Conservation (phyloP, 192 early-diverging fungal genomes). For the Podila horticola region DNA sequence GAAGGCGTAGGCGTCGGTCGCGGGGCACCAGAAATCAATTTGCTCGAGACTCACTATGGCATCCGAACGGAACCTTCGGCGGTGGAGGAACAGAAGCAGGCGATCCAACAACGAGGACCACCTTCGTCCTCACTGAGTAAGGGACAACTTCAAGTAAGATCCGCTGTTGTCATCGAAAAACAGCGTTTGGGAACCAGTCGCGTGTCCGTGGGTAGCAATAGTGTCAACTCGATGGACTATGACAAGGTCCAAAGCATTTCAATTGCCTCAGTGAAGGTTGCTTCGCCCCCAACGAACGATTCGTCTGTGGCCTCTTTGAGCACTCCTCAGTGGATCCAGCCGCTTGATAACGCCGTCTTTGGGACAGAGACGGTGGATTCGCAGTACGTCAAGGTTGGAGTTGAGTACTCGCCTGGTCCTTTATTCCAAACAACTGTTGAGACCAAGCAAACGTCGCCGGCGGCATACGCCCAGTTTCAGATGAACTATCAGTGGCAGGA, state of each 20-base stretch:
- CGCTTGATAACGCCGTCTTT: slow-evolving; percentile 47
- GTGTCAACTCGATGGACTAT: not conserved
- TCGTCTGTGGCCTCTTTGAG: slow-evolving; percentile 11
- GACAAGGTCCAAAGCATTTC: not conserved
- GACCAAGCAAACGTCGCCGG: not conserved
- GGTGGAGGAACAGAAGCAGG: not conserved
- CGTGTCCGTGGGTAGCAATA: not conserved
- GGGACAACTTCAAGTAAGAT: not conserved
- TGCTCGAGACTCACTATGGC: slow-evolving; percentile 53
- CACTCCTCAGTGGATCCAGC: slow-evolving; percentile 58
- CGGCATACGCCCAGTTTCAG: slow-evolving; percentile 4
- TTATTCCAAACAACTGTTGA: not conserved
- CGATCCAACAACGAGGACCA: not conserved
- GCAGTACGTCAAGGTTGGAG: not conserved
- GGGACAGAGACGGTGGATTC: slow-evolving; percentile 35
- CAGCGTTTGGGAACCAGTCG: not conserved
- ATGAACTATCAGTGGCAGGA: not conserved
- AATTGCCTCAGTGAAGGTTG: not conserved
- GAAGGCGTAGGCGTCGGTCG: slow-evolving; percentile 55
- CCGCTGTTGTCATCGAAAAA: not conserved
- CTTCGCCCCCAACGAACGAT: not conserved
- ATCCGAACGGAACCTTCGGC: not conserved
- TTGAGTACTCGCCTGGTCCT: not conserved
- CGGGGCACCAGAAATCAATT: slow-evolving; percentile 67
- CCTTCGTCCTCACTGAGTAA: not conserved